Evolutionary conservation across 306 rosid genomes (phyloP), one percentile per base, ranked within the genome.

Genomic region (Acacia melanoxylon): DNA sequence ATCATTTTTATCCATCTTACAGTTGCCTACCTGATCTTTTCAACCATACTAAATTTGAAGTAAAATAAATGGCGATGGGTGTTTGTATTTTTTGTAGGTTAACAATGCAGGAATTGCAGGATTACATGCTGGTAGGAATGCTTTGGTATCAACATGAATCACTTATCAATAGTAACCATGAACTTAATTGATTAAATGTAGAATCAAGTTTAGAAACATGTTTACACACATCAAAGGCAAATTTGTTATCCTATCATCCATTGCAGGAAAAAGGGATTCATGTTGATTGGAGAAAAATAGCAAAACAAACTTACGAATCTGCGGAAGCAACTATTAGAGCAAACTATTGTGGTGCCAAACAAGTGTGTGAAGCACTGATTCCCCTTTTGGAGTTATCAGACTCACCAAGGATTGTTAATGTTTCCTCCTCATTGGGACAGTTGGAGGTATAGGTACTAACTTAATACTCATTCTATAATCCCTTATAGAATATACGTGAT

Each of bases 371-470:
- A 52, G 85, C 86, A 49, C 80, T 91, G 22, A 72, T 87, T 78
- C 88, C 87, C 48, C 88, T 85, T 59, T 86, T 91, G 37, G 81
- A 83, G 46, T 79, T 87, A 22, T 91, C 94, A 10, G 81, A 80
- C 58, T 80, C 92, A 2, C 91, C 91, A 46, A 87, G 82, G 78
- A 84, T 91, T 71, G 88, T 91, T 20, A 88, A 83, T 73, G 92
- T 88, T 68, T 87, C 89, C 15, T 86, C 90, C 29, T 2, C 7
- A 11, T 0, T 1, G 5, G 89, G 87, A 3, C 24, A 20, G 46
- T 72, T 87, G 14, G 25, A 80, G 89, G 90, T 87, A 86, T 15
- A 37, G 41, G 41, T 37, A 8, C 8, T 37, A 37, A 37, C 41
- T 2, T 42, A 42, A 42, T 10, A 10, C 46, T 42, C 13, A 42